A percentile compares a stretch with the other conserved stretches of the same genome.
phyloP scores from a whole-genome alignment of 331 rosid genomes.

The Malus hybrid region DNA sequence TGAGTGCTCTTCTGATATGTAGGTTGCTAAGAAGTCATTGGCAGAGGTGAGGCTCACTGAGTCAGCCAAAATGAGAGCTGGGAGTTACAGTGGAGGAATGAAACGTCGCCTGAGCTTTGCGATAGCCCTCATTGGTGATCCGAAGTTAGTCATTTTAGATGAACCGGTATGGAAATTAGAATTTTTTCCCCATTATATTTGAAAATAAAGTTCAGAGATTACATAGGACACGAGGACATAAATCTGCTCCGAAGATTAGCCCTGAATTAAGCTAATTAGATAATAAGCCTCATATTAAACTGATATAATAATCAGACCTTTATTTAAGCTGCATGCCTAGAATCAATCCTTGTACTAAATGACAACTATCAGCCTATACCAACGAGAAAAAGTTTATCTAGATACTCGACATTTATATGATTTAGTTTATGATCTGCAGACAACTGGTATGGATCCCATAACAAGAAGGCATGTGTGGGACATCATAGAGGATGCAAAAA shows the following conservation, averaged over 20 bases:
- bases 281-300: not conserved
- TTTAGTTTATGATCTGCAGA: conserved; percentile 31
- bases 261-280: not conserved
- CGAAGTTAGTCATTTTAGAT: conserved; percentile 81
- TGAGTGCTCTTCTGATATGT: conserved; percentile 15
- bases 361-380: not conserved
- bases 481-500: conserved; percentile 79
- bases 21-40: conserved; percentile 58
- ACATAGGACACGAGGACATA: not conserved
- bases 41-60: conserved; percentile 75
- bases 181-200: not conserved
- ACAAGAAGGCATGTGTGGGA: conserved; percentile 98
- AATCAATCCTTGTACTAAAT: not conserved
- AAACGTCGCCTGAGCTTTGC: conserved; percentile 95
- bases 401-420: not conserved
- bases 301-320: not conserved
- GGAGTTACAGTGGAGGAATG: conserved; percentile 98
- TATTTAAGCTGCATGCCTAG: not conserved
- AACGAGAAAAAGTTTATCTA: not conserved
- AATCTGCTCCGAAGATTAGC: not conserved
- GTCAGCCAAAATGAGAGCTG: conserved; percentile 70
- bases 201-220: not conserved
- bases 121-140: conserved; percentile 89
- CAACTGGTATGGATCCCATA: conserved; percentile 96
- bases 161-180: conserved; percentile 64